These are phyloP conservation scores for Gremmenia infestans DNA, from an alignment of 2,329 filamentous ascomycete genomes.

Conservation along the genomic window DNA sequence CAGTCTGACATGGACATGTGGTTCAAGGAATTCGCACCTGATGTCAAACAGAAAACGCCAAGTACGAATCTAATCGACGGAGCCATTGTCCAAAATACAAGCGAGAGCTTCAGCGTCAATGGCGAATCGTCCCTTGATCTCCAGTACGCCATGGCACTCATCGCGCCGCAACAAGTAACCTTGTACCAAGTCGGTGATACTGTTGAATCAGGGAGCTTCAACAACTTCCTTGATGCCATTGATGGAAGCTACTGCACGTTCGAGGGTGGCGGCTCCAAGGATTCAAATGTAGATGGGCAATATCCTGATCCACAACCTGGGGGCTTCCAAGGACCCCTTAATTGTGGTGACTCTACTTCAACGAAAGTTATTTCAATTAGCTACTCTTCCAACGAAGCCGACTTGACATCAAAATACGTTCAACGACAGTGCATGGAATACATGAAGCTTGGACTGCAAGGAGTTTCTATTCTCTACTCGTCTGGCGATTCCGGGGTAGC, in stretches of 20 bases:
- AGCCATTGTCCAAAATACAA: constrained; percentile 32
- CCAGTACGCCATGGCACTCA: constrained; percentile 42
- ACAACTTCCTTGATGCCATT: constrained; percentile 35
- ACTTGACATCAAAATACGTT: constrained; percentile 44
- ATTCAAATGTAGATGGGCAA: constrained; percentile 34
- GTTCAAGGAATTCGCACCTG: constrained; percentile 41
- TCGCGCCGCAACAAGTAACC: constrained; percentile 46
- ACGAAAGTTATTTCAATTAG: constrained; percentile 52
- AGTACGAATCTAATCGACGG: constrained; percentile 32
- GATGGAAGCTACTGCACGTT: constrained; percentile 44
- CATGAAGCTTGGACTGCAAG: constrained; percentile 51
- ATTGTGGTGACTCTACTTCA: constrained; percentile 40
- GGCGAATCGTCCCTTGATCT: constrained; percentile 35
- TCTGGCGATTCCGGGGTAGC: constrained; percentile 47
- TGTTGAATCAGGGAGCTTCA: constrained; percentile 23
- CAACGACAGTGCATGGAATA: constrained; percentile 50
- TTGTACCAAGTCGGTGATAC: constrained; percentile 43
- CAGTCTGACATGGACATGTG: constrained; percentile 45
- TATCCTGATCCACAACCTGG: constrained; percentile 30
- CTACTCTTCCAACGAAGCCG: constrained; percentile 49
- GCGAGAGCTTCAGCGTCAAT: constrained; percentile 38
- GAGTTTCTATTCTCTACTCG: constrained; percentile 46
- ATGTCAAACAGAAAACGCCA: constrained; percentile 37
- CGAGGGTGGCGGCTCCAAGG: constrained; percentile 36
- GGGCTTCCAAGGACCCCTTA: constrained; percentile 37